Percentiles rank a stretch among this genome's conserved stretches.
Conservation (phyloP, 2,329 filamentous ascomycete genomes). For the Trichophaea hybrida region DNA sequence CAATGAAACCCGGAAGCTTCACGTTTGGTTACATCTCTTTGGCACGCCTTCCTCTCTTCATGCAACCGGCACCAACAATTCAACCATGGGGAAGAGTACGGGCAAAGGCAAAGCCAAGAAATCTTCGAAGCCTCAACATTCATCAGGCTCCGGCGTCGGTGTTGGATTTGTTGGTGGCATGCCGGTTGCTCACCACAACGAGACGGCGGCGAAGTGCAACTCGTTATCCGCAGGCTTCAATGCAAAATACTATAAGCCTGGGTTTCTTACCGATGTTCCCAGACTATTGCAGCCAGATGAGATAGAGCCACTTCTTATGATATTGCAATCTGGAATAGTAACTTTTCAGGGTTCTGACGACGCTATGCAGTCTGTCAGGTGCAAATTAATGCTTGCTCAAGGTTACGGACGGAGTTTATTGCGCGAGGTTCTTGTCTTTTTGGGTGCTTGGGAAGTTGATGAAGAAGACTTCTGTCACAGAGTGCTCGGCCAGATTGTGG, state of each 20-base stretch:
- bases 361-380: slow-evolving; percentile 26
- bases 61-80: neutral
- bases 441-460: slow-evolving; percentile 28
- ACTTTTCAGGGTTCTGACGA: slow-evolving; percentile 26
- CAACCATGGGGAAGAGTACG: slow-evolving; percentile 2
- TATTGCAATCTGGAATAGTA: slow-evolving; percentile 25
- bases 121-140: slow-evolving; percentile 9
- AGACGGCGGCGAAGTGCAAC: slow-evolving; percentile 21
- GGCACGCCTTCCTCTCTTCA: slow-evolving; percentile 19
- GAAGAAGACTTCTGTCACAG: slow-evolving; percentile 27
- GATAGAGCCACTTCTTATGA: slow-evolving; percentile 26
- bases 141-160: neutral
- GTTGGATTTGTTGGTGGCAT: slow-evolving; percentile 10
- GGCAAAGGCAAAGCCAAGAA: slow-evolving; percentile 13
- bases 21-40: slow-evolving; percentile 27
- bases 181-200: slow-evolving; percentile 10
- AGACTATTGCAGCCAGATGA: slow-evolving; percentile 26
- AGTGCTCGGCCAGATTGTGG: slow-evolving; percentile 26
- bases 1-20: slow-evolving; percentile 28
- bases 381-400: slow-evolving; percentile 27
- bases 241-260: slow-evolving; percentile 24
- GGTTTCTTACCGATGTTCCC: slow-evolving; percentile 27
- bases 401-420: slow-evolving; percentile 25
- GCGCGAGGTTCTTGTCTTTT: slow-evolving; percentile 25
- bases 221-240: slow-evolving; percentile 22